phyloP scores from a whole-genome alignment of 371 early-diverging fungal genomes.

The Sporodiniella umbellata region DNA sequence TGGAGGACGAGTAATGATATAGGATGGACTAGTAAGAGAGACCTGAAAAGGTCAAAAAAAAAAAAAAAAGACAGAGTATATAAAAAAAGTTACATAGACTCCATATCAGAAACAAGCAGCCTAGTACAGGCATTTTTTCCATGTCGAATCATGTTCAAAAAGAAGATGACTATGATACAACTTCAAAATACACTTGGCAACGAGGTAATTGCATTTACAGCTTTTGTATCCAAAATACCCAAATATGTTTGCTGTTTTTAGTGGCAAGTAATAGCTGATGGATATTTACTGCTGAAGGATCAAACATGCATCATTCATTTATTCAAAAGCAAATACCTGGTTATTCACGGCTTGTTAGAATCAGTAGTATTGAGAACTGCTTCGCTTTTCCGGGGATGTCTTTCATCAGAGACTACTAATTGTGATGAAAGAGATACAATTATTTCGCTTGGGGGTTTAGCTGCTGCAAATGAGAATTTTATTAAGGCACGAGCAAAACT shows the following conservation, averaged over 20 bases:
- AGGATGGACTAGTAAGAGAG: constrained; percentile 6
- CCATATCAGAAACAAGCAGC: not conserved
- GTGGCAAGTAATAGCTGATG: not conserved
- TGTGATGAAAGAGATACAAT: not conserved
- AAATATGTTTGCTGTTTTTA: not conserved
- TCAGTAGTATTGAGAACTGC: not conserved
- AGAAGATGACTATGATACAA: not conserved
- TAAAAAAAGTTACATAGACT: not conserved
- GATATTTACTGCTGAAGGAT: not conserved
- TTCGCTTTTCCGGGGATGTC: not conserved
- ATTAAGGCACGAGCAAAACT: constrained; percentile 7
- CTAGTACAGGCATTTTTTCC: constrained; percentile 10
- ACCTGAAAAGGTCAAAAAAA: too few species aligned
- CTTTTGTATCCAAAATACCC: not conserved
- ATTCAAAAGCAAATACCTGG: not conserved
- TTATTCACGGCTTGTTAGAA: not conserved
- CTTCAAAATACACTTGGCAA: not conserved
- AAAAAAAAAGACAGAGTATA: not conserved
- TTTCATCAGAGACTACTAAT: not conserved
- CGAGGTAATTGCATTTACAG: not conserved
- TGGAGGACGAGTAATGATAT: constrained; percentile 4
- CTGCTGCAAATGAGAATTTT: not conserved
- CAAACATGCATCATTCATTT: not conserved
- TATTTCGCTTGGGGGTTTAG: not conserved
- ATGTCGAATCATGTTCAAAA: not conserved